phyloP scores from a whole-genome alignment of 1,139 yeast genomes.

The Magnusiomyces paraingens region DNA sequence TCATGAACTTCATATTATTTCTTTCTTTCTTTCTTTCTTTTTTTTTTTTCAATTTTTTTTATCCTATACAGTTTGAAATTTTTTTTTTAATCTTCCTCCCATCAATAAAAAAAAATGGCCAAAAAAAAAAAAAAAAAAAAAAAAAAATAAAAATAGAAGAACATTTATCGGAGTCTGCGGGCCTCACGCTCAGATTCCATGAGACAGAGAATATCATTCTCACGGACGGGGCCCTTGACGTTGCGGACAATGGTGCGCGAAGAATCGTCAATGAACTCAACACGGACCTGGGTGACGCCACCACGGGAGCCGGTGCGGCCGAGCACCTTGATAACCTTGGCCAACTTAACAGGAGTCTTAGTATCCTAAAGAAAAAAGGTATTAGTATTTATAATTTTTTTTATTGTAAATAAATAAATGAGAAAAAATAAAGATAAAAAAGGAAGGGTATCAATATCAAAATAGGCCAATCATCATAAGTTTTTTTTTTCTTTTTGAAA shows the following conservation, averaged over 20 bases:
- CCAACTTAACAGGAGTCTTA: slow-evolving; percentile 85
- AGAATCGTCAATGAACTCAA: slow-evolving; percentile 96
- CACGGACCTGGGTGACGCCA: slow-evolving; percentile 99
- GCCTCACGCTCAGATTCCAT: slow-evolving; percentile 99
- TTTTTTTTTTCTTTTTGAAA: too few relatives aligned
- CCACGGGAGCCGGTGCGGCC: slow-evolving; percentile 99
- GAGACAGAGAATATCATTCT: slow-evolving; percentile 96
- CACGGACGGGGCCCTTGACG: slow-evolving; percentile 99
- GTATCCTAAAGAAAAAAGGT: slow-evolving; percentile 31
- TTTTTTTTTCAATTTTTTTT: not conserved
- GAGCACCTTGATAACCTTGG: slow-evolving; percentile 98
- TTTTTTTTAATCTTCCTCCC: not conserved
- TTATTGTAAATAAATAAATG: not conserved
- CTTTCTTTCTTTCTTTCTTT: not conserved
- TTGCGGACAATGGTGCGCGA: slow-evolving; percentile 99
- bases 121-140: not conserved
- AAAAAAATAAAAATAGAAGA: not conserved
- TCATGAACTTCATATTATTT: not conserved
- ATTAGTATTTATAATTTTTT: not conserved
- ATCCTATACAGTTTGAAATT: not conserved
- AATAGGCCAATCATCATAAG: not conserved
- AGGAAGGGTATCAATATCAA: not conserved
- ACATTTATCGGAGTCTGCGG: slow-evolving; percentile 47
- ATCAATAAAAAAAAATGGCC: not conserved
- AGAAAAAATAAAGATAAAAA: not conserved